Base-by-base conservation (phyloP, 2,329 filamentous ascomycete genomes). In the Aureobasidium zeae region DNA sequence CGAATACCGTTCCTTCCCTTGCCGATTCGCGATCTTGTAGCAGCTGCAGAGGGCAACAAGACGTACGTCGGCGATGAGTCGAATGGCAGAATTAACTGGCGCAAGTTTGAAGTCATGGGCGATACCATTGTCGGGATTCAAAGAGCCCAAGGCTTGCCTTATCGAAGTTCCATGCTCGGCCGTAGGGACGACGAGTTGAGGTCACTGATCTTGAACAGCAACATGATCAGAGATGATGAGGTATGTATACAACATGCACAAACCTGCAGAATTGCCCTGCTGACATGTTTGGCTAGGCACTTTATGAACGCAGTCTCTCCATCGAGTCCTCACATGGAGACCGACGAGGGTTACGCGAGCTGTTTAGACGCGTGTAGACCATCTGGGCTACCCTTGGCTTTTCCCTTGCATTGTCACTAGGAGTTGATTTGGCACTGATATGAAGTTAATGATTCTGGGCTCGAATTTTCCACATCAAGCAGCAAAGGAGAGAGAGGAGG, bases 31-130 rank as follows among this genome's bases (percentile, higher is more conserved):
- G 91, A 98, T 64, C 72, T 98, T 17, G 86, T 94, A 2, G 86
- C 84, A 10, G 89, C 91, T 1, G 86, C 94, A 57, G 85, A 94
- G 63, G 91, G 89, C 24, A 95, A 91, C 62, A 78, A 77, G 56
- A 96, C 91, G 0, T 89, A 94, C 60, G 70, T 96, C 2, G 86
- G 83, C 6, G 72, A 58, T 24, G 60, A 58, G 41, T 48, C 46
- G 16, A 51, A 56, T 15, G 56, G 53, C 8, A 73, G 85, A 39
- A 85, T 98, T 59, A 96, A 96, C 60, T 98, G 91, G 91, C 87
- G 83, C 64, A 98, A 98, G 60, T 98, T 96, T 56, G 89, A 96
- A 63, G 82, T 98, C 22, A 79, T 96, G 64, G 88, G 88, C 5
- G 89, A 96, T 54, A 84, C 95, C 4, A 74, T 96, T 42, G 71